These are phyloP conservation scores for Pyrenula massariospora DNA, from an alignment of 495 filamentous ascomycete genomes.

Conservation along the genomic window DNA sequence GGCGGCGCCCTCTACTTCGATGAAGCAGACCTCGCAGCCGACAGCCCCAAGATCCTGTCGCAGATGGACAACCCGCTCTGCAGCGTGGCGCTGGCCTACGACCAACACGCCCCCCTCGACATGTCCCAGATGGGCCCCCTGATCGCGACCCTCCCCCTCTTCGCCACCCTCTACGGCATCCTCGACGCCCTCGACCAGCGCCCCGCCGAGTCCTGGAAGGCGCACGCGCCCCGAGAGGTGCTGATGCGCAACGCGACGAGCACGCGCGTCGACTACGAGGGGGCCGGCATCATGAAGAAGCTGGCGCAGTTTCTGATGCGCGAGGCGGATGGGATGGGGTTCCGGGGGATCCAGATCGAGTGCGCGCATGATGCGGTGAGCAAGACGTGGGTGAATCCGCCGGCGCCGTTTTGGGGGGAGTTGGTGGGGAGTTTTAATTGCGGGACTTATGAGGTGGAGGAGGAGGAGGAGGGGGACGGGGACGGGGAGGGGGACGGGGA, in stretches of 20 bases:
- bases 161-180: slow-evolving; percentile 10
- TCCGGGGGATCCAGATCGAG: slow-evolving; percentile 23
- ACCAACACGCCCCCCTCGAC: slow-evolving; percentile 20
- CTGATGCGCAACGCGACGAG: slow-evolving; percentile 25
- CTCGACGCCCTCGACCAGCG: slow-evolving; percentile 12
- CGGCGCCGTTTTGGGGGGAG: slow-evolving; percentile 17
- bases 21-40: slow-evolving; percentile 11
- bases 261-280: slow-evolving; percentile 20
- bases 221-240: slow-evolving; percentile 17
- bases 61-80: slow-evolving; percentile 35
- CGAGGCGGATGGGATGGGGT: slow-evolving; percentile 17
- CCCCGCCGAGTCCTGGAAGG: slow-evolving; percentile 9
- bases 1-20: slow-evolving; percentile 32
- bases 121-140: slow-evolving; percentile 11
- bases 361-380: slow-evolving; percentile 18
- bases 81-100: slow-evolving; percentile 24
- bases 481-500: not conserved
- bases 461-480: not conserved
- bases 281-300: slow-evolving; percentile 20
- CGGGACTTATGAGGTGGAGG: not conserved
- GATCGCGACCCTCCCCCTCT: slow-evolving; percentile 16
- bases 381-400: slow-evolving; percentile 21
- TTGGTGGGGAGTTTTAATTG: not conserved
- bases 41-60: slow-evolving; percentile 9
- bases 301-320: slow-evolving; percentile 25